Conservation (phyloP, 441 rosid genomes). For the Rhodomyrtus psidioides region DNA sequence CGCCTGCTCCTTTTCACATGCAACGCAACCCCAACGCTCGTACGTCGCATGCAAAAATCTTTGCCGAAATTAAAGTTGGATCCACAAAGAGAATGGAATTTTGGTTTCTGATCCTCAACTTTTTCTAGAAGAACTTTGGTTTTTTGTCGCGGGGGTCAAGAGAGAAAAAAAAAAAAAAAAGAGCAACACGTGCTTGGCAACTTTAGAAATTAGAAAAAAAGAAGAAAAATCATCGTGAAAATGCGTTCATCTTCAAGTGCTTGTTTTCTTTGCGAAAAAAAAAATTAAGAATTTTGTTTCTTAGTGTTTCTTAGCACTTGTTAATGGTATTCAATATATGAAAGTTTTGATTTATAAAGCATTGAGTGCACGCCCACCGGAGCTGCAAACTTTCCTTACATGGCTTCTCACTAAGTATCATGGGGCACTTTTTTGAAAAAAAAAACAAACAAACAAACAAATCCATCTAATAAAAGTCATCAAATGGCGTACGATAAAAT, state of each 20-base stretch:
- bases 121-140: neutral
- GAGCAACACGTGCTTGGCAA: too few relatives aligned
- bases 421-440: neutral
- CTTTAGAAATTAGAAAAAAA: too few relatives aligned
- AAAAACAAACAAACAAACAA: neutral
- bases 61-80: neutral
- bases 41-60: neutral
- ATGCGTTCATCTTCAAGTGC: too few relatives aligned
- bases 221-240: too few relatives aligned
- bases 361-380: too few relatives aligned
- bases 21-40: neutral
- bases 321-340: too few relatives aligned
- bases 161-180: too few relatives aligned
- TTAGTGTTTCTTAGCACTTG: too few relatives aligned
- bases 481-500: too few relatives aligned
- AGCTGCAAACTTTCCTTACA: neutral
- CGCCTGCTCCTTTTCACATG: neutral
- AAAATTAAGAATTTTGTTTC: too few relatives aligned
- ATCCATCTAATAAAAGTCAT: neutral
- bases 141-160: neutral
- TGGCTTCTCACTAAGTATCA: neutral
- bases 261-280: too few relatives aligned
- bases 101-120: neutral
- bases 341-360: too few relatives aligned
- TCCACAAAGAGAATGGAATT: neutral